Conservation (phyloP, 371 early-diverging fungal species). For the Mucor racemosus region DNA sequence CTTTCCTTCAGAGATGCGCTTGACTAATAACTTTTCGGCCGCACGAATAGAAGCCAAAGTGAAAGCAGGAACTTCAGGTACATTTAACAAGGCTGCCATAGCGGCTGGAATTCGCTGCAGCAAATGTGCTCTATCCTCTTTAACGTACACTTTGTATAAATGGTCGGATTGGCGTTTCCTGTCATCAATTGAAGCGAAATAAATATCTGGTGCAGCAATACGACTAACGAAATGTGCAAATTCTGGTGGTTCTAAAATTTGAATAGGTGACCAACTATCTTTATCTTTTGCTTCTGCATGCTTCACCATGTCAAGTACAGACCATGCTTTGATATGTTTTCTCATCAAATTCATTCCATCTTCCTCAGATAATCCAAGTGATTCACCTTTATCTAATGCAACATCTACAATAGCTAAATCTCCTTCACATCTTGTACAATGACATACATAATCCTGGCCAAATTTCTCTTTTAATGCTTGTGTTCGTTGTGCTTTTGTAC, state of each 20-base stretch:
- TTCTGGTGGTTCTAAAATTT: conserved; percentile 31
- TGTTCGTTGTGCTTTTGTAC: conserved; percentile 57
- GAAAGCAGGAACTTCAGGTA: conserved; percentile 39
- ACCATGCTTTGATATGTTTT: conserved; percentile 37
- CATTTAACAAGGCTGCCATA: conserved; percentile 23
- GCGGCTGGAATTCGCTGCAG: conserved; percentile 16
- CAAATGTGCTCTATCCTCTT: conserved; percentile 15
- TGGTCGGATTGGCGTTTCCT: not conserved
- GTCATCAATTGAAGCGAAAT: conserved; percentile 18
- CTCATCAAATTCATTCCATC: conserved; percentile 14
- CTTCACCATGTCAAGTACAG: conserved; percentile 37
- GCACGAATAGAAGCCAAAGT: conserved; percentile 30
- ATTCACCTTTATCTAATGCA: conserved; percentile 22
- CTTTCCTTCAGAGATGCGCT: conserved; percentile 31
- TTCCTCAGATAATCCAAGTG: conserved; percentile 2
- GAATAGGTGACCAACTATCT: conserved; percentile 27
- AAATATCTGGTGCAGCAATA: conserved; percentile 38
- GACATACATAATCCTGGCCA: conserved; percentile 35
- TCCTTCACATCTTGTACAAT: conserved; percentile 39
- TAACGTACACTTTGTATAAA: conserved; percentile 8
- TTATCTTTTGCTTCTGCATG: conserved; percentile 14
- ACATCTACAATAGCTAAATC: conserved; percentile 16
- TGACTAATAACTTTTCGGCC: conserved; percentile 26
- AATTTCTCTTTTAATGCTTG: conserved; percentile 49
- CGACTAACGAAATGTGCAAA: conserved; percentile 44